phyloP scores from a whole-genome alignment of 2,329 filamentous ascomycete genomes.

The Penicillium rolfsii region DNA sequence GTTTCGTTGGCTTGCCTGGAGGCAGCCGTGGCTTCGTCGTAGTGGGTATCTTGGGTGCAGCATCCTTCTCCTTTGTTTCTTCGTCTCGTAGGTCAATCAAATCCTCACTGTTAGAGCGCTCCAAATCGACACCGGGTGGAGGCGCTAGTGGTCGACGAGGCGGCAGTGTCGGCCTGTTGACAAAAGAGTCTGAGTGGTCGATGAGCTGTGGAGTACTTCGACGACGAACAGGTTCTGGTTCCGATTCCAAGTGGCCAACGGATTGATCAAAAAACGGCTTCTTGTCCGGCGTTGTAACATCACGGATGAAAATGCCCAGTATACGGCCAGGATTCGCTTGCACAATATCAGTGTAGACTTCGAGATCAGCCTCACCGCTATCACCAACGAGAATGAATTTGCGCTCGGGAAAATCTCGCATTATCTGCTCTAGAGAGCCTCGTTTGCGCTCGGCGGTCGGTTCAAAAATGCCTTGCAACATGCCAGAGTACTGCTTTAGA shows the following conservation, averaged over 20 bases:
- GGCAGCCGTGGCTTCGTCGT: slow-evolving; percentile 32
- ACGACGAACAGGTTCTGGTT: slow-evolving; percentile 24
- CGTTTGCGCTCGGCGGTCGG: slow-evolving; percentile 95
- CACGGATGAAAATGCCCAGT: slow-evolving; percentile 87
- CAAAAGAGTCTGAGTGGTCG: slow-evolving; percentile 32
- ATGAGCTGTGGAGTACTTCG: slow-evolving; percentile 32
- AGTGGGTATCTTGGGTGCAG: slow-evolving; percentile 20
- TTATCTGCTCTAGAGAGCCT: slow-evolving; percentile 78
- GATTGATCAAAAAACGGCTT: slow-evolving; percentile 78
- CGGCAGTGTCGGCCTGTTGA: slow-evolving; percentile 45
- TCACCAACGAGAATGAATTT: slow-evolving; percentile 92
- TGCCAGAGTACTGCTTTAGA: slow-evolving; percentile 92
- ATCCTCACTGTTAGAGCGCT: slow-evolving; percentile 36
- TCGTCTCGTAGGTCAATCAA: slow-evolving; percentile 48
- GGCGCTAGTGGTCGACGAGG: slow-evolving; percentile 39
- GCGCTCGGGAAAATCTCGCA: slow-evolving; percentile 85
- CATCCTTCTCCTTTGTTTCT: slow-evolving; percentile 18
- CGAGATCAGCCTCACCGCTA: slow-evolving; percentile 93
- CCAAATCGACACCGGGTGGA: slow-evolving; percentile 24
- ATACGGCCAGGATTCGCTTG: slow-evolving; percentile 81
- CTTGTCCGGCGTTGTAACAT: slow-evolving; percentile 80
- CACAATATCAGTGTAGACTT: slow-evolving; percentile 95
- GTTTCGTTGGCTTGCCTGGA: slow-evolving; percentile 51
- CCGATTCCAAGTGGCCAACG: slow-evolving; percentile 40
- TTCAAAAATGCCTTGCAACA: slow-evolving; percentile 97